These are phyloP conservation scores for Geosmithia putterillii DNA, from an alignment of 2,329 filamentous ascomycete species.

Conservation along the genomic window DNA sequence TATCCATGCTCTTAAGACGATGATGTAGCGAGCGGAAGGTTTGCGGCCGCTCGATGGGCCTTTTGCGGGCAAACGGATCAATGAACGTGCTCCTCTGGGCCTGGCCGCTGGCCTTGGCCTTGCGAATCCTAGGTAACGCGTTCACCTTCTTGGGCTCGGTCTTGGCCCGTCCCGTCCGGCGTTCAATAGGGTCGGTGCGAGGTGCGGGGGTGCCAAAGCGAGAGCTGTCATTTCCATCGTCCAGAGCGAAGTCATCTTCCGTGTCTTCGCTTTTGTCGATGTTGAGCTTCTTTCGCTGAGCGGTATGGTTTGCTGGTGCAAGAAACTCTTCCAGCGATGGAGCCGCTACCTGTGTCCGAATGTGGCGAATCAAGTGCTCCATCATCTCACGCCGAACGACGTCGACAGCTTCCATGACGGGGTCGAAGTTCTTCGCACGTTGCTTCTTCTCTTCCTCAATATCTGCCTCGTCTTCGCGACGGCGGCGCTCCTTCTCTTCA, in stretches of 20 bases:
- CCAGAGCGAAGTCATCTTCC: slow-evolving; percentile 36
- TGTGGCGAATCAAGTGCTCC: slow-evolving; percentile 78
- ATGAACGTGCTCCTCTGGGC: slow-evolving; percentile 51
- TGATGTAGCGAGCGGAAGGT: slow-evolving; percentile 74
- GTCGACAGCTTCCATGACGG: slow-evolving; percentile 73
- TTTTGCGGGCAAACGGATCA: slow-evolving; percentile 54
- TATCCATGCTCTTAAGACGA: slow-evolving; percentile 46
- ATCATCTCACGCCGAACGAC: slow-evolving; percentile 68
- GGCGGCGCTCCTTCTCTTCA: slow-evolving; percentile 52
- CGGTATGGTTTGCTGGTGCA: slow-evolving; percentile 66
- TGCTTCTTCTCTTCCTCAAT: slow-evolving; percentile 83
- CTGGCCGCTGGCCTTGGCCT: slow-evolving; percentile 42
- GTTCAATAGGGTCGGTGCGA: slow-evolving; percentile 48
- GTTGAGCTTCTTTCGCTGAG: slow-evolving; percentile 70
- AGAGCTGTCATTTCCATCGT: slow-evolving; percentile 49
- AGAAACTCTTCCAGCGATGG: slow-evolving; percentile 71
- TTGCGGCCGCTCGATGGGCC: slow-evolving; percentile 26
- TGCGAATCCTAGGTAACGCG: slow-evolving; percentile 63
- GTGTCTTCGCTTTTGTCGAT: slow-evolving; percentile 56
- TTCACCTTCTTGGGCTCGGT: slow-evolving; percentile 50
- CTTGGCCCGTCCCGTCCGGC: slow-evolving; percentile 34
- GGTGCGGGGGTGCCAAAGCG: slow-evolving; percentile 55
- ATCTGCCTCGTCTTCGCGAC: slow-evolving; percentile 67
- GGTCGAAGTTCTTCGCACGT: slow-evolving; percentile 78
- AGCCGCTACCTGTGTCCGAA: slow-evolving; percentile 76